Conservation (phyloP, 2,329 filamentous ascomycete genomes). For the Aspergillus sclerotialis region DNA sequence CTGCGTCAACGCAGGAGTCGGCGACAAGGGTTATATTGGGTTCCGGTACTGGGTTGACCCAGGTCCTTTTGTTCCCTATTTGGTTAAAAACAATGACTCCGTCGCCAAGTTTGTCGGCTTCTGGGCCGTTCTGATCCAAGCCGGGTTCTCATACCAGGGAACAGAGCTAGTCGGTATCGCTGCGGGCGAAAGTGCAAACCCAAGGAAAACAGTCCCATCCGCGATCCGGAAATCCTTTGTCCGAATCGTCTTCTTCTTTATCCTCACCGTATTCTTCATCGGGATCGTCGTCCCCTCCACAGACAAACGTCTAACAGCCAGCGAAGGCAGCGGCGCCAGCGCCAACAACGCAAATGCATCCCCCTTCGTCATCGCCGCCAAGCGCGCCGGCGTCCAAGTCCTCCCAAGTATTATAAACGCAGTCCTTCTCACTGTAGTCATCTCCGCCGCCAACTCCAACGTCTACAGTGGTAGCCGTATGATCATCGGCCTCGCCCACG, state of each 20-base stretch:
- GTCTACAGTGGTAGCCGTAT: conserved; percentile 53
- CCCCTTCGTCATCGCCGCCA: conserved; percentile 39
- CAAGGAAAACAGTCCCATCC: conserved; percentile 62
- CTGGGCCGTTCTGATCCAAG: conserved; percentile 44
- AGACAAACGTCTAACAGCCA: conserved; percentile 48
- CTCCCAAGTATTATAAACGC: conserved; percentile 37
- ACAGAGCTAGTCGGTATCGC: conserved; percentile 70
- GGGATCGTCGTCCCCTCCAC: conserved; percentile 61
- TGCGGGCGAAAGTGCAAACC: conserved; percentile 70
- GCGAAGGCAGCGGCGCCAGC: conserved; percentile 14
- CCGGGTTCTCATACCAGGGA: conserved; percentile 44
- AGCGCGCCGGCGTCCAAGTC: conserved; percentile 29
- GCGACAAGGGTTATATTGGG: conserved; percentile 62
- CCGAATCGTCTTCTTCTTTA: conserved; percentile 59
- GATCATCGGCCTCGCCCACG: conserved; percentile 57
- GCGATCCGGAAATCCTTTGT: conserved; percentile 71
- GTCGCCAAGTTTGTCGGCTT: conserved; percentile 60
- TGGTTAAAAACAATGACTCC: conserved; percentile 49
- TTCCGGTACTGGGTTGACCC: conserved; percentile 65
- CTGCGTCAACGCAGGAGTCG: conserved; percentile 65
- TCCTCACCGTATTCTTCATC: conserved; percentile 53
- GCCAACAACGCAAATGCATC: conserved; percentile 26
- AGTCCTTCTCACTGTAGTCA: conserved; percentile 36
- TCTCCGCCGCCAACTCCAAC: conserved; percentile 38
- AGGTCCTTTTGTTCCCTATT: conserved; percentile 59